A percentile compares a stretch with the other conserved stretches of the same genome.
Conservation (phyloP, 352 stramenopile genomes). For the Phytophthora macrochlamydospora region DNA sequence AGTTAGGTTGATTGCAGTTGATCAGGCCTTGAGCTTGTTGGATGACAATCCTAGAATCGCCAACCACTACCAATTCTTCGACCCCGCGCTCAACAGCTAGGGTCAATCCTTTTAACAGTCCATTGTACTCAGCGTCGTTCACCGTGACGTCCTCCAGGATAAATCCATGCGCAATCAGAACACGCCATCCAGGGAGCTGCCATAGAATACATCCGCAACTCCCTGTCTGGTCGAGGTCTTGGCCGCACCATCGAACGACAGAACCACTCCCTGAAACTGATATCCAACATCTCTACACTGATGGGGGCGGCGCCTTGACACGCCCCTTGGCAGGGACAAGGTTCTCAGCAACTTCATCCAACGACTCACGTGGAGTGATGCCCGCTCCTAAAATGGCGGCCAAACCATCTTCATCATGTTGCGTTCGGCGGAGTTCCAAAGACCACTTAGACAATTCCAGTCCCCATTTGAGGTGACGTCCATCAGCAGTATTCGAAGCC, state of each 20-base stretch:
- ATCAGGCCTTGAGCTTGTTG: slow-evolving; percentile 1
- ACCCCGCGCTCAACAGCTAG: neutral
- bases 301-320: neutral
- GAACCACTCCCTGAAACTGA: neutral
- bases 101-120: neutral
- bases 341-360: neutral
- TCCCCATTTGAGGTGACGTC: neutral
- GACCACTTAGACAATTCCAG: slow-evolving; percentile 2
- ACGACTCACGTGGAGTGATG: neutral
- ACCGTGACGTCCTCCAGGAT: neutral
- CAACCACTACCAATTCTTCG: neutral
- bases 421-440: slow-evolving; percentile 3
- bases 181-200: neutral
- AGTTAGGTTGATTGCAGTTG: neutral
- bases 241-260: neutral
- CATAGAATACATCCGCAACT: neutral
- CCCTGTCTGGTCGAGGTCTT: neutral
- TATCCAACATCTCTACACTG: neutral
- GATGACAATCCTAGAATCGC: neutral
- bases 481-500: slow-evolving; percentile 2
- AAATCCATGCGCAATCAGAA: neutral
- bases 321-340: neutral
- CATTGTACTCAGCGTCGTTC: neutral
- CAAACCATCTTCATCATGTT: slow-evolving; percentile 1
- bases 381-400: neutral